Percentiles rank a stretch among this genome's conserved stretches.
phyloP scores from a whole-genome alignment of 352 stramenopile genomes.

The Pythium sukuiense region DNA sequence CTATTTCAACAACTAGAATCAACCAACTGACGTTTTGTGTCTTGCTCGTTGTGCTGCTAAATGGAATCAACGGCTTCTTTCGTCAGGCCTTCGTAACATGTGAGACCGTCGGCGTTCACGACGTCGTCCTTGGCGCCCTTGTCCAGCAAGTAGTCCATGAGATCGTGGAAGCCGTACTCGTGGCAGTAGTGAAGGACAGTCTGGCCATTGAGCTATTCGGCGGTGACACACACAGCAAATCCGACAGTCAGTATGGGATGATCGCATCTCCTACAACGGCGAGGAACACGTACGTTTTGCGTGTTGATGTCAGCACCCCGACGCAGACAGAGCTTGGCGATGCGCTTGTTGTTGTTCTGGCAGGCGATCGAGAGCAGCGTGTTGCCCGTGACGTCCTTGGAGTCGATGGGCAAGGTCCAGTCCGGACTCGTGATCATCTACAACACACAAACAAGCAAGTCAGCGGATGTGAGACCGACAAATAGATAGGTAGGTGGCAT shows the following conservation, averaged over 20 bases:
- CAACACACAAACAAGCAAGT: background rate
- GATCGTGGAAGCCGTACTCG: constrained; percentile 92
- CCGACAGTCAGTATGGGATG: background rate
- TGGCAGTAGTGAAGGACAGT: constrained; percentile 93
- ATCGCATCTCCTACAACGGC: background rate
- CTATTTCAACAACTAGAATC: constrained; percentile 71
- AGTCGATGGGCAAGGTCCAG: constrained; percentile 90
- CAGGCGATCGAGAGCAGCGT: constrained; percentile 92
- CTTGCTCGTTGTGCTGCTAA: constrained; percentile 26
- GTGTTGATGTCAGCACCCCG: constrained; percentile 93
- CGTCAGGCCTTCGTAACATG: constrained; percentile 93
- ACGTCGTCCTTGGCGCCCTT: constrained; percentile 93
- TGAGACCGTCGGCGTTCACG: constrained; percentile 92
- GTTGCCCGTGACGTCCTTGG: constrained; percentile 91
- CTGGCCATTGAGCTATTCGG: constrained; percentile 82
- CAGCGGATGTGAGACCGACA: constrained; percentile 20
- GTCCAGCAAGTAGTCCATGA: constrained; percentile 94
- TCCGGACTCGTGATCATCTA: constrained; percentile 90
- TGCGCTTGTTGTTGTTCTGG: constrained; percentile 96
- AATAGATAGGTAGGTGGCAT: constrained; percentile 11
- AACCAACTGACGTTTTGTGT: background rate
- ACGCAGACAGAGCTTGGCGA: constrained; percentile 93
- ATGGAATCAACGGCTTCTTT: constrained; percentile 82
- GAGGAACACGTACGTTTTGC: constrained; percentile 70
- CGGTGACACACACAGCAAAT: background rate